A percentile compares a stretch with the other conserved stretches of the same genome.
phyloP scores from a whole-genome alignment of 768 basidiomycete species.

The Termitomyces eurrhizus region DNA sequence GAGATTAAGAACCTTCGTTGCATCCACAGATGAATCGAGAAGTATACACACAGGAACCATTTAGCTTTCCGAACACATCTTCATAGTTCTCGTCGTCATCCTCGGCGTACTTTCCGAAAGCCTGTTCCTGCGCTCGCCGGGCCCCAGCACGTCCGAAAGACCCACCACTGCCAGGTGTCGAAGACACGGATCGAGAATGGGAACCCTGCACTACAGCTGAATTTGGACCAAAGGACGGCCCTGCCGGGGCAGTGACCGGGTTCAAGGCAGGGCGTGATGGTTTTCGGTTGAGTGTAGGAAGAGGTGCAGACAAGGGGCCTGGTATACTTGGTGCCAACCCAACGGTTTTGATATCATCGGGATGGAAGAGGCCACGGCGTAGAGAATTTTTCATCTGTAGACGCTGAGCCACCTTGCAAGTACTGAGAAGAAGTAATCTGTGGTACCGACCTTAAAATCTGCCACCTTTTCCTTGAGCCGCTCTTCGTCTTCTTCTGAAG shows the following conservation, averaged over 20 bases:
- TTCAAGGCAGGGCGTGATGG: slow-evolving; percentile 51
- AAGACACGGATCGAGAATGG: slow-evolving; percentile 61
- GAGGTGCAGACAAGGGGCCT: slow-evolving; percentile 64
- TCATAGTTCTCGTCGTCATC: slow-evolving; percentile 91
- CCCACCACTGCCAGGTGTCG: slow-evolving; percentile 39
- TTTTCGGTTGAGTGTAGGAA: slow-evolving; percentile 52
- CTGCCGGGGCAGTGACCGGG: slow-evolving; percentile 31
- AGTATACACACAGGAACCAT: slow-evolving; percentile 50
- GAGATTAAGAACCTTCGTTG: slow-evolving; percentile 3
- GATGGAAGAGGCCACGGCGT: slow-evolving; percentile 79
- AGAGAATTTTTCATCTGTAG: slow-evolving; percentile 64
- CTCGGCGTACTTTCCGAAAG: slow-evolving; percentile 83
- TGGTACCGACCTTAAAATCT: slow-evolving; percentile 65
- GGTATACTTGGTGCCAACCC: slow-evolving; percentile 50
- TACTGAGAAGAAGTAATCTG: not conserved
- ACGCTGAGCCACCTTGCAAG: not conserved
- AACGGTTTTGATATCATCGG: slow-evolving; percentile 82
- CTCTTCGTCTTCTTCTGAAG: slow-evolving; percentile 70
- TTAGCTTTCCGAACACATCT: slow-evolving; percentile 85
- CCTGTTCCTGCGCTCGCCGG: slow-evolving; percentile 45
- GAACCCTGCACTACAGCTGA: slow-evolving; percentile 21
- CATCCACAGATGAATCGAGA: not conserved
- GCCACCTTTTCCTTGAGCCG: slow-evolving; percentile 74
- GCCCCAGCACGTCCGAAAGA: slow-evolving; percentile 72
- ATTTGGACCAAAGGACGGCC: slow-evolving; percentile 26